phyloP scores from a whole-genome alignment of 768 basidiomycete species.

The Arthromyces matolae region DNA sequence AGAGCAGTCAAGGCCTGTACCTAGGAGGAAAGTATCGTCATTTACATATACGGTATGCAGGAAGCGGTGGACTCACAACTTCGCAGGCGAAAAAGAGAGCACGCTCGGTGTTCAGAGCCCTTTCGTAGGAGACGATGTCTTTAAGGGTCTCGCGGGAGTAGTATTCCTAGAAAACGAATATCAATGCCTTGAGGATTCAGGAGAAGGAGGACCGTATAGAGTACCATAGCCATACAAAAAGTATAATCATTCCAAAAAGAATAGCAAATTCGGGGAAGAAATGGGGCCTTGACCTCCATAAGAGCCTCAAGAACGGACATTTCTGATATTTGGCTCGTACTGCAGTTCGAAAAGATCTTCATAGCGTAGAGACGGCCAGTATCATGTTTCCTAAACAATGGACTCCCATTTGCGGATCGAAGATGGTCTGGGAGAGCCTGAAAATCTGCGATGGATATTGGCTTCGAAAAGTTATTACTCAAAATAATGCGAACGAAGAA shows the following conservation, averaged over 20 bases:
- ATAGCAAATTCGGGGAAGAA: constrained; percentile 36
- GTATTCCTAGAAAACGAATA: constrained; percentile 25
- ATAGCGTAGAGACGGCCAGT: constrained; percentile 30
- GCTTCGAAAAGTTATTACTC: constrained; percentile 12
- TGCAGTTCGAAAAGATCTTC: constrained; percentile 18
- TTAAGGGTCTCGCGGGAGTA: constrained; percentile 28
- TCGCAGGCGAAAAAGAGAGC: constrained; percentile 45
- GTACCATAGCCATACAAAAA: constrained; percentile 39
- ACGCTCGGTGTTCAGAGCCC: constrained; percentile 31
- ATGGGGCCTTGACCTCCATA: constrained; percentile 30
- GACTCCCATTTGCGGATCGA: constrained; percentile 7
- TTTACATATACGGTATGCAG: background rate
- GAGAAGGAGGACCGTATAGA: too few species aligned
- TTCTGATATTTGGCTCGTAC: constrained; percentile 25
- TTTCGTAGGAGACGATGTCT: constrained; percentile 29
- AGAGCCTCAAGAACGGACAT: constrained; percentile 34
- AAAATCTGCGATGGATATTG: constrained; percentile 29
- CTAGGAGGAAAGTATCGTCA: constrained; percentile 20
- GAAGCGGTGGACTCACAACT: constrained; percentile 32
- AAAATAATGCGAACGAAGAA: background rate
- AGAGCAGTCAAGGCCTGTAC: constrained; percentile 40
- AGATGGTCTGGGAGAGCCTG: constrained; percentile 20
- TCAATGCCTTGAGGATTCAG: background rate
- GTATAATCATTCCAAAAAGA: constrained; percentile 37
- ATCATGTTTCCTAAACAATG: constrained; percentile 26